Evolutionary conservation across 2,329 filamentous ascomycete species (phyloP).

Genomic region (Boeremia exigua): DNA sequence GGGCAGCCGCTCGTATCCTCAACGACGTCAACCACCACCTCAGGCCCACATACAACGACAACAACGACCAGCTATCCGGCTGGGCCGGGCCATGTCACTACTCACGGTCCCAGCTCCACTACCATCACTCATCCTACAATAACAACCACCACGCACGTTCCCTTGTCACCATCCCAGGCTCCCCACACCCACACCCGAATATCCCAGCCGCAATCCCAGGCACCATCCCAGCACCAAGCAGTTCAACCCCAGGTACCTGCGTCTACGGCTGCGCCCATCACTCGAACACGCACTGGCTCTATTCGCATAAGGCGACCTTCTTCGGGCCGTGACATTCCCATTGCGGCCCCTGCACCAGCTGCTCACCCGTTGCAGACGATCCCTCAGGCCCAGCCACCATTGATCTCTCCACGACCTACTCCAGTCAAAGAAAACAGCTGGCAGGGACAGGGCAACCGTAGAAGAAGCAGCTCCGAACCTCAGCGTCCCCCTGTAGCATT

Average conservation of each 20-base stretch:
- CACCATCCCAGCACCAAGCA: not conserved
- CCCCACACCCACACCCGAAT: not conserved
- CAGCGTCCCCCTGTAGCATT: slow-evolving; percentile 34
- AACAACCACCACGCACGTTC: slow-evolving; percentile 34
- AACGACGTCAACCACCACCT: slow-evolving; percentile 34
- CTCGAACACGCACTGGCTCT: slow-evolving; percentile 28
- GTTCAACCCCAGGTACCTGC: slow-evolving; percentile 17
- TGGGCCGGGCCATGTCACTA: slow-evolving; percentile 27
- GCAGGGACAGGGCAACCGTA: slow-evolving; percentile 30
- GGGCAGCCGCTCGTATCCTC: slow-evolving; percentile 20
- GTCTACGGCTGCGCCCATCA: slow-evolving; percentile 14
- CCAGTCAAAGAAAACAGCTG: slow-evolving; percentile 18
- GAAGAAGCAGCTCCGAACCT: slow-evolving; percentile 43
- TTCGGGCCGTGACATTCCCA: slow-evolving; percentile 5
- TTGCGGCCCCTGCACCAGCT: slow-evolving; percentile 7
- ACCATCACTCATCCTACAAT: slow-evolving; percentile 38
- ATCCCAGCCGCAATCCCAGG: not conserved
- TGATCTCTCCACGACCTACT: slow-evolving; percentile 5
- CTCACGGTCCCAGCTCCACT: slow-evolving; percentile 31
- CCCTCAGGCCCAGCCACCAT: slow-evolving; percentile 9
- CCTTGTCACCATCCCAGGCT: not conserved
- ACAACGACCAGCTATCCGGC: slow-evolving; percentile 33
- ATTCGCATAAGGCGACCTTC: slow-evolving; percentile 38
- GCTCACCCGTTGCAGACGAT: slow-evolving; percentile 11
- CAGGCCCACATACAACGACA: slow-evolving; percentile 39